Base-by-base conservation (phyloP, 257 asterid genomes). In the Solanum commersonii region DNA sequence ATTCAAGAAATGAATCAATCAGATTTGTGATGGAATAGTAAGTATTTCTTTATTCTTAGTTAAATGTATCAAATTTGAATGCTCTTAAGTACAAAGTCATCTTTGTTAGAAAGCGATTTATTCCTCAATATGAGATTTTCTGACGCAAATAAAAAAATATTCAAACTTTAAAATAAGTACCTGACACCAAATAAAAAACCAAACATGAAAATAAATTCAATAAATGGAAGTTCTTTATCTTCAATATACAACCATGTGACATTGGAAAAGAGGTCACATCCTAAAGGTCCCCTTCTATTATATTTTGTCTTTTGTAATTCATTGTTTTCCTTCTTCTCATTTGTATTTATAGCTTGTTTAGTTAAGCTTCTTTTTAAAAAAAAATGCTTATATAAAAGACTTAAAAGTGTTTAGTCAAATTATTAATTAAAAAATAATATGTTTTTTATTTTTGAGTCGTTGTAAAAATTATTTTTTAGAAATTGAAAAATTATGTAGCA, bases 81-180 rank as follows among this genome's bases (percentile, higher is more conserved):
- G 0, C 3, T 6, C 0, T 16, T 2, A 1, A 5, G 3, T 52
- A 16, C 0, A 52, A 52, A 52, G 0, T 16, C 1, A 0, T 52
- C 3, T 52, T 52, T 52, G 0, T 52, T 16, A 16, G 0, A 0
- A 0, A 52, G 1, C 0, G 1, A 0, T 5, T 52, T 52, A 52
- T 0, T 1, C 0, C 23, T 16, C 3, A 2, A 2, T 52, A 1
- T 52, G 4, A 16, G 0, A 16, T 15, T 16, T 49, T 49, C 0
- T 0, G 0, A 49, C 3, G 1, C 8, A 6, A 49, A 15, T 49
- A 1, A 15, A 49, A 1, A 1, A 13, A 4, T 46, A 0, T 49
- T 5, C 3, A 0, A 49, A 15, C 3, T 52, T 52, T 52, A 52
- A 52, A 0, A 5, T 16, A 0, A 16, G 0, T 52, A 52, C 1